phyloP scores from a whole-genome alignment of 352 stramenopile species.

The Vaucheria bursata region DNA sequence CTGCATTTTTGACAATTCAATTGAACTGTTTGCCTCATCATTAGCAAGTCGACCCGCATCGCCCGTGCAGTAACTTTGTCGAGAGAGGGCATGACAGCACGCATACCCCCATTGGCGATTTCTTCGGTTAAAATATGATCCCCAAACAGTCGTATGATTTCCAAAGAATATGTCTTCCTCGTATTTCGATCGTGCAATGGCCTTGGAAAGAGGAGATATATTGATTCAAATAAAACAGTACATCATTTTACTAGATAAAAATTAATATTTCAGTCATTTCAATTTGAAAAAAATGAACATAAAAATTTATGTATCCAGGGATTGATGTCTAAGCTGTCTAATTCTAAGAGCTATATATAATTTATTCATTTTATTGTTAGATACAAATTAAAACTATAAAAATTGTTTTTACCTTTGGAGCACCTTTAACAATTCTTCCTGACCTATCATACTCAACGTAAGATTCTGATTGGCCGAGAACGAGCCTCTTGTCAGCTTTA shows the following conservation, averaged over 20 bases:
- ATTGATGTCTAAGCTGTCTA: not conserved
- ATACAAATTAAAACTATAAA: not conserved
- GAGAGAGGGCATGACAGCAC: conserved; percentile 85
- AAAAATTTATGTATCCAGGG: not conserved
- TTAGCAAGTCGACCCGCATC: conserved; percentile 59
- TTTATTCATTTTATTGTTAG: not conserved
- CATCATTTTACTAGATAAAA: too few relatives aligned
- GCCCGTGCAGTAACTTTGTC: conserved; percentile 89
- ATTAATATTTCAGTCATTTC: too few relatives aligned
- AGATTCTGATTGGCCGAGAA: conserved; percentile 63
- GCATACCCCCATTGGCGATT: conserved; percentile 83
- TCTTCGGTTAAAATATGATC: conserved; percentile 87
- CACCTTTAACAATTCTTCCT: conserved; percentile 55
- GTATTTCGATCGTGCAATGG: conserved; percentile 78
- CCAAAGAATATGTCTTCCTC: conserved; percentile 90
- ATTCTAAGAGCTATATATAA: not conserved
- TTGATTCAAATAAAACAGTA: too few relatives aligned
- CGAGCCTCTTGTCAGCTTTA: conserved; percentile 56
- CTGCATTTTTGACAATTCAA: too few relatives aligned
- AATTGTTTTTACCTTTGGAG: conserved; percentile 10
- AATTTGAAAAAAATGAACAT: too few relatives aligned
- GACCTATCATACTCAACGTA: conserved; percentile 80
- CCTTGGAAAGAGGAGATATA: too few relatives aligned
- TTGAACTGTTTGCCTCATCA: conserved; percentile 36
- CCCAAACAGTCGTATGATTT: conserved; percentile 94